Percentiles rank a stretch among this genome's conserved stretches.
phyloP scores from a whole-genome alignment of 2,329 filamentous ascomycete genomes.

The Escovopsis weberi region DNA sequence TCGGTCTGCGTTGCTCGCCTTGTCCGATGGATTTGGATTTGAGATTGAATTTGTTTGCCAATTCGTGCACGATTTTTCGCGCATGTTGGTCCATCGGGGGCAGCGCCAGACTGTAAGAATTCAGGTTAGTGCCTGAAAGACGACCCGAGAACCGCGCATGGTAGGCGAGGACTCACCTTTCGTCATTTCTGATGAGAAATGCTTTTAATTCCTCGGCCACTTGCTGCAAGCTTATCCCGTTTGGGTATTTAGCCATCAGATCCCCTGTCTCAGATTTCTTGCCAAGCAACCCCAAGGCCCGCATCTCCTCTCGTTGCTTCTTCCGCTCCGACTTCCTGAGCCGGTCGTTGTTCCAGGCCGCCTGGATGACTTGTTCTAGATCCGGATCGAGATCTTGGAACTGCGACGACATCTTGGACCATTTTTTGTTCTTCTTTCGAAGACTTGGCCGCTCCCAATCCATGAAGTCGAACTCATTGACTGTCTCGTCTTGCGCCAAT shows the following conservation, averaged over 20 bases:
- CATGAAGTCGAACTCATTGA: constrained; percentile 70
- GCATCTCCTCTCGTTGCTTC: constrained; percentile 52
- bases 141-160: no score
- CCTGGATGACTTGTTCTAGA: constrained; percentile 43
- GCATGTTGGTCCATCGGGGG: constrained; percentile 72
- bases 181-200: constrained; percentile 51
- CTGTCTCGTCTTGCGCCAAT: constrained; percentile 14
- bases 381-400: constrained; percentile 51
- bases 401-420: constrained; percentile 36
- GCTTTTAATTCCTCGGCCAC: constrained; percentile 56
- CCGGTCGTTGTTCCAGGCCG: constrained; percentile 52
- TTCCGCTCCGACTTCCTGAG: constrained; percentile 58
- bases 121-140: constrained; percentile 3
- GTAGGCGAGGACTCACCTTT: constrained; percentile 36
- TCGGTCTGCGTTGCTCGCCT: constrained; percentile 57
- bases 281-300: constrained; percentile 50
- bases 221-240: constrained; percentile 56
- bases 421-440: constrained; percentile 43
- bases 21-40: constrained; percentile 74
- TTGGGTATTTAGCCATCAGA: constrained; percentile 55
- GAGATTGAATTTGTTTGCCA: constrained; percentile 60
- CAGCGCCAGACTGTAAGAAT: constrained; percentile 44
- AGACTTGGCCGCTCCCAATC: constrained; percentile 62
- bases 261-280: constrained; percentile 40
- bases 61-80: constrained; percentile 65